phyloP scores from a whole-genome alignment of 768 basidiomycete species.

The Pholiota molesta region DNA sequence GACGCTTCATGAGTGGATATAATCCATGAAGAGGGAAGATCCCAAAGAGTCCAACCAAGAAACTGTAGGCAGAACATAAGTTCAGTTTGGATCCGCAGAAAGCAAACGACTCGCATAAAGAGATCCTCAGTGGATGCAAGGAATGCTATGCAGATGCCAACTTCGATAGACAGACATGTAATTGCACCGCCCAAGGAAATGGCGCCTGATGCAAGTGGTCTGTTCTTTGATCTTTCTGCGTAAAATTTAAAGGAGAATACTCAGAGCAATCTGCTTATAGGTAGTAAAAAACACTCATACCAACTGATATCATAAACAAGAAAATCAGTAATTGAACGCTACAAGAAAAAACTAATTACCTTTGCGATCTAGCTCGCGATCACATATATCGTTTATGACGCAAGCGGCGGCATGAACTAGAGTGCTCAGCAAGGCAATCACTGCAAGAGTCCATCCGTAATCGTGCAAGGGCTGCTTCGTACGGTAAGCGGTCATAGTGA shows the following conservation, averaged over 20 bases:
- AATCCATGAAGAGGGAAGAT: slow-evolving; percentile 2
- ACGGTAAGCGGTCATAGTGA: slow-evolving; percentile 1
- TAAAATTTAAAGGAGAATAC: neutral
- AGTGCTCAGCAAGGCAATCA: neutral
- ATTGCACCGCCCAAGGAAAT: slow-evolving; percentile 3
- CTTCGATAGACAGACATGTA: slow-evolving; percentile 1
- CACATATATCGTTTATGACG: slow-evolving; percentile 1
- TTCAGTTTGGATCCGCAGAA: neutral
- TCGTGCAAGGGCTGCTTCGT: neutral
- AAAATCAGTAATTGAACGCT: neutral
- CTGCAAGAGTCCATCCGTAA: neutral
- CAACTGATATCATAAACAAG: neutral
- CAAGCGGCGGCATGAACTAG: neutral
- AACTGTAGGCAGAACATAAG: neutral
- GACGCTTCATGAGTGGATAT: slow-evolving; percentile 6
- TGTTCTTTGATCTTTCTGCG: slow-evolving; percentile 9
- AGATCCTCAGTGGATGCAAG: neutral
- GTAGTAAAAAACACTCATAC: neutral
- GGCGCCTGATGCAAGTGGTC: slow-evolving; percentile 8
- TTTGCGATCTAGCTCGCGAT: neutral
- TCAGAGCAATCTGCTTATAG: neutral
- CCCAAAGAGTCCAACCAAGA: slow-evolving; percentile 1
- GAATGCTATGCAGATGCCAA: neutral
- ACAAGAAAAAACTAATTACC: neutral
- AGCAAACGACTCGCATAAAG: neutral